Percentiles rank a stretch among this genome's conserved stretches.
Conservation (phyloP, 768 basidiomycete species). For the Chalciporus piperatus region DNA sequence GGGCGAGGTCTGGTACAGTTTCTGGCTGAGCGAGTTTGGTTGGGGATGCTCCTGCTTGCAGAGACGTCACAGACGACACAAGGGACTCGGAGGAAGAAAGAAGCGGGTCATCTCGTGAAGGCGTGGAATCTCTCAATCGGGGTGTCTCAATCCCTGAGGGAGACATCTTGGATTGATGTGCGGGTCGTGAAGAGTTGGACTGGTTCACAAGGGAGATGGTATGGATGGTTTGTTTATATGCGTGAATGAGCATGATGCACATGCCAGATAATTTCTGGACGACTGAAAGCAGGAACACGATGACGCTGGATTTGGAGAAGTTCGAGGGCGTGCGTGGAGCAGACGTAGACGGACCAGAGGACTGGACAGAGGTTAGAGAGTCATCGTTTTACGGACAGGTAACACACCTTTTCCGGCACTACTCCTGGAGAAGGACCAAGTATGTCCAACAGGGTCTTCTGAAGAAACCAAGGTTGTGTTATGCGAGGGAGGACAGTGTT, state of each 20-base stretch:
- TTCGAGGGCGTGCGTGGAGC: constrained; percentile 33
- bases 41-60: constrained; percentile 6
- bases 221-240: constrained; percentile 60
- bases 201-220: constrained; percentile 69
- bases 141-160: neutral
- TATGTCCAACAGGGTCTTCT: constrained; percentile 62
- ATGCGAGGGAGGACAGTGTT: constrained; percentile 65
- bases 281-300: constrained; percentile 70
- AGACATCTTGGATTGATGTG: neutral
- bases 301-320: constrained; percentile 49
- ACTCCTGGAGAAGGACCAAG: constrained; percentile 46
- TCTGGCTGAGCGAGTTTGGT: neutral
- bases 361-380: constrained; percentile 11
- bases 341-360: constrained; percentile 21
- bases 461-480: constrained; percentile 89
- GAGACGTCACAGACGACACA: constrained; percentile 25
- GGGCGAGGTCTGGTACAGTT: constrained; percentile 35
- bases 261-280: constrained; percentile 69
- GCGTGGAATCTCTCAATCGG: neutral
- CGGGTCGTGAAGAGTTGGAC: constrained; percentile 10
- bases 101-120: constrained; percentile 2
- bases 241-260: constrained; percentile 64
- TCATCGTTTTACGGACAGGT: neutral
- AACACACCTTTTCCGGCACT: constrained; percentile 19
- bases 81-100: constrained; percentile 19